Evolutionary conservation across 805 yeast species (phyloP).

Genomic region (Hanseniaspora vineae): DNA sequence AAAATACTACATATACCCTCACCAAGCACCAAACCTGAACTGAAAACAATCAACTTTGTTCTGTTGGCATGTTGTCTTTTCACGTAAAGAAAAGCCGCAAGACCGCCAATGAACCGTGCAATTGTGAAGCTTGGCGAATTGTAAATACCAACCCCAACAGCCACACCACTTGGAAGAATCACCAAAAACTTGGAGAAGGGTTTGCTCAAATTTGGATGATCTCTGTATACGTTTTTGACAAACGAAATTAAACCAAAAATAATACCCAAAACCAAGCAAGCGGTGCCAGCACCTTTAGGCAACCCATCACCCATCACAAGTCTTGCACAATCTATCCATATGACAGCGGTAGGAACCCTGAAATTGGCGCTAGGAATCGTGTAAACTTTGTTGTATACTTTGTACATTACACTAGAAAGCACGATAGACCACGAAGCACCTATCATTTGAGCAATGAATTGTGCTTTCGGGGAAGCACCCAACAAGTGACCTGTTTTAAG

Average conservation of each 20-base stretch:
- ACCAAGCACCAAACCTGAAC: constrained; percentile 86
- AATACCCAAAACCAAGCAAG: constrained; percentile 48
- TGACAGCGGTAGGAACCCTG: constrained; percentile 87
- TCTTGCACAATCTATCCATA: constrained; percentile 94
- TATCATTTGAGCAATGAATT: constrained; percentile 76
- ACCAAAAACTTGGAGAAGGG: constrained; percentile 25
- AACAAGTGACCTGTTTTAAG: constrained; percentile 84
- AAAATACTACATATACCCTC: constrained; percentile 83
- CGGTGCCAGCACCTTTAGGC: constrained; percentile 62
- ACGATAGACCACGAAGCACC: constrained; percentile 81
- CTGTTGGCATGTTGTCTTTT: constrained; percentile 27
- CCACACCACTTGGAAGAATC: constrained; percentile 85
- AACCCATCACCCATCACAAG: constrained; percentile 83
- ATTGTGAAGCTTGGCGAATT: constrained; percentile 88
- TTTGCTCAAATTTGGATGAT: constrained; percentile 23
- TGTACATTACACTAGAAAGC: constrained; percentile 70
- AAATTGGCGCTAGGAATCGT: constrained; percentile 72
- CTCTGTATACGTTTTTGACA: constrained; percentile 41
- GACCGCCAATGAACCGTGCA: constrained; percentile 86
- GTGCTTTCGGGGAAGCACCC: constrained; percentile 89
- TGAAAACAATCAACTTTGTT: constrained; percentile 71
- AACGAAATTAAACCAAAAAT: constrained; percentile 60
- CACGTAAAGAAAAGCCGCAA: constrained; percentile 49
- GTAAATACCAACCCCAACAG: constrained; percentile 94
- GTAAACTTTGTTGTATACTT: constrained; percentile 68